These are phyloP conservation scores for Hortaea werneckii DNA, from an alignment of 2,329 filamentous ascomycete species.

Conservation along the genomic window DNA sequence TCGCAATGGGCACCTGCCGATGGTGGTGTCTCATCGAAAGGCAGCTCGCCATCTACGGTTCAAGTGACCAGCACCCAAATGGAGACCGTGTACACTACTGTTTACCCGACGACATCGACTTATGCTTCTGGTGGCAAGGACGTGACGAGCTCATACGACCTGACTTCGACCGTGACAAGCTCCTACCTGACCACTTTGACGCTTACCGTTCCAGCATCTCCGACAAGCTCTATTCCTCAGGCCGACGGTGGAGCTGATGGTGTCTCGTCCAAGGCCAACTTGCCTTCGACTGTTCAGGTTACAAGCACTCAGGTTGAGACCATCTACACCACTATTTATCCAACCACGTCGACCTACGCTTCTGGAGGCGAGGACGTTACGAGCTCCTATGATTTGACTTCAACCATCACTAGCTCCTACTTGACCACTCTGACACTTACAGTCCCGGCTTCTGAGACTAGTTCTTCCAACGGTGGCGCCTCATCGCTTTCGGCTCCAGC, in stretches of 20 bases:
- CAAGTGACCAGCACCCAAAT: too few relatives aligned
- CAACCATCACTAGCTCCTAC: background rate
- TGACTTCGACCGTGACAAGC: conserved; percentile 1
- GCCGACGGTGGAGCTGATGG: too few relatives aligned
- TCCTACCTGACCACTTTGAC: background rate
- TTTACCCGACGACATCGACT: background rate
- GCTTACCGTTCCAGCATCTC: too few relatives aligned
- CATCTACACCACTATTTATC: background rate
- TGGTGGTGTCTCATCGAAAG: too few relatives aligned
- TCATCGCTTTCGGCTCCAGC: background rate
- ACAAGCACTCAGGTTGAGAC: background rate
- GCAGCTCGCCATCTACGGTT: too few relatives aligned
- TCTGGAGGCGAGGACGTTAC: background rate
- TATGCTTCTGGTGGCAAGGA: background rate
- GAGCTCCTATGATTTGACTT: background rate
- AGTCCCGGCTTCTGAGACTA: background rate
- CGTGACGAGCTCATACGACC: background rate
- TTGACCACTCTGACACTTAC: background rate
- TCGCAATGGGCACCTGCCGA: too few relatives aligned
- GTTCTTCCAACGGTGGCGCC: background rate
- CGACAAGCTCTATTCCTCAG: too few relatives aligned
- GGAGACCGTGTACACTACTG: conserved; percentile 1
- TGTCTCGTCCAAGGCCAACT: too few relatives aligned
- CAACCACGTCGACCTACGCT: background rate
- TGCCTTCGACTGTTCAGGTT: background rate